Percentiles rank a stretch among this genome's conserved stretches.
phyloP scores from a whole-genome alignment of 495 filamentous ascomycete species.

The Chaetomium cochliodes region DNA sequence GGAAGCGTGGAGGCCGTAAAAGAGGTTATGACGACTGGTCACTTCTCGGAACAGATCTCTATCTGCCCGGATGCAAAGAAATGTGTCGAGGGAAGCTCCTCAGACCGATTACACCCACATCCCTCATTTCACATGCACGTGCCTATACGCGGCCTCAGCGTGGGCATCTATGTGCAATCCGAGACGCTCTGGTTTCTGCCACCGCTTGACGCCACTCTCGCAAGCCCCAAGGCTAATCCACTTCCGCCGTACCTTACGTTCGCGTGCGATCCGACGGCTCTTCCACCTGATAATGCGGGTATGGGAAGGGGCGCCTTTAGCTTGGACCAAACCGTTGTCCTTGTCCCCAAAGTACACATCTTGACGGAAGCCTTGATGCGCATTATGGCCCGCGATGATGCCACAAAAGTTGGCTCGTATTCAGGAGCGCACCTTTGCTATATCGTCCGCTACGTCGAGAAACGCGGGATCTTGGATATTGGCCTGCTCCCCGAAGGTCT shows the following conservation, averaged over 20 bases:
- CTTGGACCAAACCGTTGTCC: neutral
- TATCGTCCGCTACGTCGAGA: neutral
- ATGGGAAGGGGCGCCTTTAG: neutral
- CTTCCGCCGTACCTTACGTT: neutral
- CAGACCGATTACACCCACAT: neutral
- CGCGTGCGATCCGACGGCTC: neutral
- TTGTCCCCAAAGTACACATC: neutral
- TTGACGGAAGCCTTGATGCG: neutral
- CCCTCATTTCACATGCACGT: neutral
- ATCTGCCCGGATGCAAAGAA: neutral
- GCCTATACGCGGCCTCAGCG: neutral
- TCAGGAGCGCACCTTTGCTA: neutral
- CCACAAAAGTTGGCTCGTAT: neutral
- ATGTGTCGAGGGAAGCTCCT: neutral
- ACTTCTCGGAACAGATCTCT: neutral
- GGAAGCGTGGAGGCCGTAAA: neutral
- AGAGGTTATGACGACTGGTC: neutral
- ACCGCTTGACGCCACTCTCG: neutral
- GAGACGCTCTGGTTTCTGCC: neutral
- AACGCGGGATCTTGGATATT: neutral
- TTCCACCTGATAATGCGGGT: neutral
- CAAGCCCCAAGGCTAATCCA: neutral
- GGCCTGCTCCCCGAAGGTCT: neutral
- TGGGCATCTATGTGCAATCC: neutral
- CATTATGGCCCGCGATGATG: neutral